phyloP scores from a whole-genome alignment of 139 green algal species.

The Asterochloris sp. region DNA sequence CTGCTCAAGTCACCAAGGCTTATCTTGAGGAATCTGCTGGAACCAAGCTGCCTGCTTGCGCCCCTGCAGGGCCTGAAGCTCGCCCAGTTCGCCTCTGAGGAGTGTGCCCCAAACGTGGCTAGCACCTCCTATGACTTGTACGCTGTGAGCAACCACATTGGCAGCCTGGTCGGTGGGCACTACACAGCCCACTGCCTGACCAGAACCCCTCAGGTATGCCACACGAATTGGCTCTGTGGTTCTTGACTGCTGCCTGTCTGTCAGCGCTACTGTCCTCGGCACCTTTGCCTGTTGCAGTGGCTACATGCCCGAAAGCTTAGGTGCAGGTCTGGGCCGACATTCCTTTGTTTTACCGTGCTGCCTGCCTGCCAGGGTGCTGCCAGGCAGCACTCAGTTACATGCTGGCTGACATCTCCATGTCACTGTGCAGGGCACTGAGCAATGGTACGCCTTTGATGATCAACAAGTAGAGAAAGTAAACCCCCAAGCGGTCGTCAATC shows the following conservation, averaged over 20 bases:
- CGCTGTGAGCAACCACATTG: slow-evolving; percentile 42
- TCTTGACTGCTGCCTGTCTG: too few species aligned
- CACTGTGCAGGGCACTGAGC: neutral
- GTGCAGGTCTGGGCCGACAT: too few species aligned
- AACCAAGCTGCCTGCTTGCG: neutral
- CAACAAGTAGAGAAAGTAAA: neutral
- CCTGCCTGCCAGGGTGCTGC: too few species aligned
- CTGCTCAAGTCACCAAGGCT: neutral
- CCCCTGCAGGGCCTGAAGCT: slow-evolving; percentile 26
- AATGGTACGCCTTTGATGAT: slow-evolving; percentile 15
- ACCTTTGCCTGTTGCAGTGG: too few species aligned
- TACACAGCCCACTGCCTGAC: slow-evolving; percentile 40
- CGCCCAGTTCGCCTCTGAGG: slow-evolving; percentile 25
- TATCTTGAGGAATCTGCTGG: neutral
- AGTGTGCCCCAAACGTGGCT: slow-evolving; percentile 2
- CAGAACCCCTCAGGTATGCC: neutral
- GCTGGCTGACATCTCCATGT: neutral
- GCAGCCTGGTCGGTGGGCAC: slow-evolving; percentile 37
- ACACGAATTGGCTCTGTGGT: too few species aligned
- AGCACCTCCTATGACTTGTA: slow-evolving; percentile 46
- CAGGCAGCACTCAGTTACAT: neutral
- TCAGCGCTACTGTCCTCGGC: too few species aligned
- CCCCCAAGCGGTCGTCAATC: neutral
- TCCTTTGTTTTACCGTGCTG: too few species aligned
- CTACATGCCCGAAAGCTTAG: too few species aligned